Percentiles rank a stretch among this genome's conserved stretches.
Conservation (phyloP, 768 basidiomycete species). For the Pleurotus salmoneostramineus region DNA sequence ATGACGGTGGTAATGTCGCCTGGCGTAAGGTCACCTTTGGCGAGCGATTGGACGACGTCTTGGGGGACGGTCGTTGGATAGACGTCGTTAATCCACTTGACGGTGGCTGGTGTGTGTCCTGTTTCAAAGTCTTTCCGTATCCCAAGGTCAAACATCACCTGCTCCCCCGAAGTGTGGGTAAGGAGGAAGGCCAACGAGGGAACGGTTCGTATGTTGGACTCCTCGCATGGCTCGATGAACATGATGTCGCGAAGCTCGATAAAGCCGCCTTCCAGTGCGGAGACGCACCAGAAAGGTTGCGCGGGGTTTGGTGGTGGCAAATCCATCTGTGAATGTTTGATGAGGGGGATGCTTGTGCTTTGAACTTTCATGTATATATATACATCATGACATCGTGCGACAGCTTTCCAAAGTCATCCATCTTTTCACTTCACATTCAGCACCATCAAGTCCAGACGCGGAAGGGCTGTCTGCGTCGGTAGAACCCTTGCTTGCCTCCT, state of each 20-base stretch:
- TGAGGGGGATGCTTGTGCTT: too few relatives aligned
- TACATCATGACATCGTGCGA: too few relatives aligned
- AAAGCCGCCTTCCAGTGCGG: conserved; percentile 50
- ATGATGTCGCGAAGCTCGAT: conserved; percentile 32
- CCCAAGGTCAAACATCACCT: conserved; percentile 54
- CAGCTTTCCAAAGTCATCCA: too few relatives aligned
- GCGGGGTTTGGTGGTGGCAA: conserved; percentile 35
- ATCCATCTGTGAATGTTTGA: neutral
- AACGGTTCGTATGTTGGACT: conserved; percentile 20
- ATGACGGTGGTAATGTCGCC: conserved; percentile 39
- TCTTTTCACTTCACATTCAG: too few relatives aligned
- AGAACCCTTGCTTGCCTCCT: too few relatives aligned
- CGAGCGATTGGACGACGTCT: conserved; percentile 43
- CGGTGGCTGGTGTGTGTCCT: conserved; percentile 27
- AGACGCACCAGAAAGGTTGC: conserved; percentile 51
- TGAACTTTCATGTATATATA: too few relatives aligned
- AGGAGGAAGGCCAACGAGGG: conserved; percentile 56
- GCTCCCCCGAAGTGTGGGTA: conserved; percentile 31
- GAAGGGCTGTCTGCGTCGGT: too few relatives aligned
- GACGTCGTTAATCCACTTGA: conserved; percentile 20
- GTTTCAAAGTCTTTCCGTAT: conserved; percentile 42
- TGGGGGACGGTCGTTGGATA: conserved; percentile 25
- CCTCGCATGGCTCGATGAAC: conserved; percentile 29
- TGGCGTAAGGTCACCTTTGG: conserved; percentile 42
- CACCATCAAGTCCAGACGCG: too few relatives aligned